Evolutionary conservation across 1,284 basidiomycete genomes (phyloP).

Genomic region (Coniferiporia sulphurascens): DNA sequence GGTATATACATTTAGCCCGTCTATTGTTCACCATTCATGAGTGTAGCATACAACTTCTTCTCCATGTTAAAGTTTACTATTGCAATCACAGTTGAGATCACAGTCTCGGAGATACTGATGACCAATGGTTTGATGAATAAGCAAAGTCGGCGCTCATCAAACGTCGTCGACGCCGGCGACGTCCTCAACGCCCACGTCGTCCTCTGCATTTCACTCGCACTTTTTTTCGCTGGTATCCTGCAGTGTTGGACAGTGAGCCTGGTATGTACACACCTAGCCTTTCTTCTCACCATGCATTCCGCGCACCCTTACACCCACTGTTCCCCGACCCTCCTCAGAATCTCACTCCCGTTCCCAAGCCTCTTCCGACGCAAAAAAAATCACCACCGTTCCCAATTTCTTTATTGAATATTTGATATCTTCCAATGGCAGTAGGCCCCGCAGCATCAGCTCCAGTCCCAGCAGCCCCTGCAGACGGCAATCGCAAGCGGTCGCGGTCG

Average conservation of each 20-base stretch:
- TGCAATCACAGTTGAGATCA: not conserved
- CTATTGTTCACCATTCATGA: not conserved
- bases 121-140: not conserved
- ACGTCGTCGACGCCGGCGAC: not conserved
- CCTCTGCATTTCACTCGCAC: not conserved
- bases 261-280: slow-evolving; percentile 14
- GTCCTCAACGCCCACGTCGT: not conserved
- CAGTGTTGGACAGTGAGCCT: slow-evolving; percentile 4
- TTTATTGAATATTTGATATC: slow-evolving; percentile 16
- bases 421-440: slow-evolving; percentile 33
- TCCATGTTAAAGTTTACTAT: not conserved
- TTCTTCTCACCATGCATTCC: slow-evolving; percentile 15
- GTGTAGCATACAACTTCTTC: not conserved
- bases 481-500: slow-evolving; percentile 80
- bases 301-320: slow-evolving; percentile 17
- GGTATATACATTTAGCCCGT: too few relatives aligned
- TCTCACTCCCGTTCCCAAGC: slow-evolving; percentile 17
- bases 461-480: slow-evolving; percentile 48
- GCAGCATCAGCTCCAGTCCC: slow-evolving; percentile 72
- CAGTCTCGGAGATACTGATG: not conserved
- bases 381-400: slow-evolving; percentile 8
- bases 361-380: slow-evolving; percentile 16
- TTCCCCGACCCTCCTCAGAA: slow-evolving; percentile 17
- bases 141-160: not conserved
- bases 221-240: not conserved